Conservation (phyloP, 1,284 basidiomycete species). For the Xerocomus nothofagi region DNA sequence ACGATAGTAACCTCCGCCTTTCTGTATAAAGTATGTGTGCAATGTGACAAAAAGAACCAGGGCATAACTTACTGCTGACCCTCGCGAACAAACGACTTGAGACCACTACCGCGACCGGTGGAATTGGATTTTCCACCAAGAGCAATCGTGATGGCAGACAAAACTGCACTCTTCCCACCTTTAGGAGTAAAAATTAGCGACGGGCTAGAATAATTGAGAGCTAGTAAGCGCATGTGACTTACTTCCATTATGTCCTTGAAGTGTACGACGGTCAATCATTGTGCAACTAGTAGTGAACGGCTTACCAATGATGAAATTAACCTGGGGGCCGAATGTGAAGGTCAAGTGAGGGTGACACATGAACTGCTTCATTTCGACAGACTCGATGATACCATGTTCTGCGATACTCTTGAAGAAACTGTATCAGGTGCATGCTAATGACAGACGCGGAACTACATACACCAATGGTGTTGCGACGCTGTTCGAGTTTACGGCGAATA, state of each 20-base stretch:
- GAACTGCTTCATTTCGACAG: constrained; percentile 88
- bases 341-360: constrained; percentile 92
- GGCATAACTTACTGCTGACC: constrained; percentile 64
- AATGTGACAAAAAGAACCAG: background rate
- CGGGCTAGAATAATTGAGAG: background rate
- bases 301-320: constrained; percentile 95
- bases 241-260: constrained; percentile 78
- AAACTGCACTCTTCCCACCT: constrained; percentile 95
- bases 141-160: constrained; percentile 92
- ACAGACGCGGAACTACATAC: constrained; percentile 40
- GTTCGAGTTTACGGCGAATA: constrained; percentile 55
- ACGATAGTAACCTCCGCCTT: constrained; percentile 74
- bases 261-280: constrained; percentile 2
- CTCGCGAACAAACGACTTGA: constrained; percentile 89
- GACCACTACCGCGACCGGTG: constrained; percentile 85
- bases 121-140: constrained; percentile 89
- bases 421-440: background rate
- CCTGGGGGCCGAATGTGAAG: constrained; percentile 84
- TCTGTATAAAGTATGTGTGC: constrained; percentile 7
- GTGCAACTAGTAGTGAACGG: background rate
- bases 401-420: constrained; percentile 59
- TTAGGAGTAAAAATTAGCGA: background rate
- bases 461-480: constrained; percentile 53
- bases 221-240: constrained; percentile 32
- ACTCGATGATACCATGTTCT: constrained; percentile 85